These are phyloP conservation scores for Saturnispora saitoi DNA, from an alignment of 805 yeast genomes.

Conservation along the genomic window DNA sequence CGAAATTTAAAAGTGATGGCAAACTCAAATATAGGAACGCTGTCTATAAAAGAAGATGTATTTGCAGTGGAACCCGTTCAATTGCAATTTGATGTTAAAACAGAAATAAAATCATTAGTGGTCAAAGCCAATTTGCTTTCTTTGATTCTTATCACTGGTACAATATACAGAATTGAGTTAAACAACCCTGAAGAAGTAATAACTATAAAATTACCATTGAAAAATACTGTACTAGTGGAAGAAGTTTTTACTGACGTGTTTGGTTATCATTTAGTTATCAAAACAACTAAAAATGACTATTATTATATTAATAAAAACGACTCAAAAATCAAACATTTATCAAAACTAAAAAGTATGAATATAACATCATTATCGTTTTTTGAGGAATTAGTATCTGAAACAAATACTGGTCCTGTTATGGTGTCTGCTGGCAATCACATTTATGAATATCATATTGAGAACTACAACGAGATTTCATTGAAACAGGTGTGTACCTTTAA, in stretches of 20 bases:
- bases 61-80: slow-evolving; percentile 18
- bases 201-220: slow-evolving; percentile 26
- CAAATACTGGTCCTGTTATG: slow-evolving; percentile 38
- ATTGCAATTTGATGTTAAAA: slow-evolving; percentile 25
- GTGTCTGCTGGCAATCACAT: slow-evolving; percentile 44
- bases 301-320: slow-evolving; percentile 39
- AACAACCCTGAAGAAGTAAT: slow-evolving; percentile 55
- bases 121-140: slow-evolving; percentile 50
- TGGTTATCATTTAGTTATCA: slow-evolving; percentile 44
- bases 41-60: background rate
- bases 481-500: slow-evolving; percentile 14
- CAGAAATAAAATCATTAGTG: slow-evolving; percentile 38
- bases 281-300: slow-evolving; percentile 39
- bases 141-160: slow-evolving; percentile 43
- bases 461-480: slow-evolving; percentile 34
- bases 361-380: slow-evolving; percentile 36
- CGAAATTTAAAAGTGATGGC: background rate
- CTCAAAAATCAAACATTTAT: slow-evolving; percentile 33
- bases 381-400: slow-evolving; percentile 19
- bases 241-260: slow-evolving; percentile 40
- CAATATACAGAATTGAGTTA: slow-evolving; percentile 56
- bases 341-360: slow-evolving; percentile 38
- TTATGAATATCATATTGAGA: slow-evolving; percentile 39
- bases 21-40: background rate
- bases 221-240: slow-evolving; percentile 20